phyloP scores from a whole-genome alignment of 306 rosid species.

The Pyrus pyrifolia region DNA sequence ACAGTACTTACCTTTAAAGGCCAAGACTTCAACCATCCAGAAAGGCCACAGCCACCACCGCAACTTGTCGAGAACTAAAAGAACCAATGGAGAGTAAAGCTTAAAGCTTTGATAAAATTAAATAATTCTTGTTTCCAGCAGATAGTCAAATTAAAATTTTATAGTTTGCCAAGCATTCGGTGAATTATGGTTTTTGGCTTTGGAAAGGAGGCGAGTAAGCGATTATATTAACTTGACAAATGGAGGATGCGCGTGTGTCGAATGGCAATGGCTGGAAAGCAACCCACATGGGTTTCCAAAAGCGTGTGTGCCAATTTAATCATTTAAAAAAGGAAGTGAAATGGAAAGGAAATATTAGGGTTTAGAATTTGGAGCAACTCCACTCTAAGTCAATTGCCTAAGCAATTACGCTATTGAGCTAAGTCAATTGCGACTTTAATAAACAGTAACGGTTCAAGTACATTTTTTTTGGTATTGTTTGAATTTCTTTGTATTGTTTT shows the following conservation, averaged over 20 bases:
- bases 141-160: conserved; percentile 14
- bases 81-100: conserved; percentile 12
- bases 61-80: background rate
- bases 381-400: too few relatives aligned
- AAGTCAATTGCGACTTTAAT: too few relatives aligned
- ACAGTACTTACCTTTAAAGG: conserved; percentile 33
- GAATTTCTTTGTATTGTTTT: too few relatives aligned
- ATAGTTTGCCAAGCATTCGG: background rate
- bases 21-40: conserved; percentile 10
- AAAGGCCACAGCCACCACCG: conserved; percentile 7
- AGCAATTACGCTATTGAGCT: too few relatives aligned
- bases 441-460: too few relatives aligned
- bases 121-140: conserved; percentile 7
- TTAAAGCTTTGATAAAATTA: background rate
- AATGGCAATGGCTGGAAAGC: conserved; percentile 31
- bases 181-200: background rate
- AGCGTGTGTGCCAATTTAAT: conserved; percentile 18
- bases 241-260: background rate
- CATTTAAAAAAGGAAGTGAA: background rate
- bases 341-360: background rate
- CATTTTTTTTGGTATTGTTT: too few relatives aligned
- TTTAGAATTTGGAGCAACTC: too few relatives aligned
- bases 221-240: background rate
- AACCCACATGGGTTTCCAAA: conserved; percentile 49
- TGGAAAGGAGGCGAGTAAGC: background rate